Percentiles rank a stretch among this genome's conserved stretches.
phyloP scores from a whole-genome alignment of 768 basidiomycete species.

The Agrocybe chaxingu region DNA sequence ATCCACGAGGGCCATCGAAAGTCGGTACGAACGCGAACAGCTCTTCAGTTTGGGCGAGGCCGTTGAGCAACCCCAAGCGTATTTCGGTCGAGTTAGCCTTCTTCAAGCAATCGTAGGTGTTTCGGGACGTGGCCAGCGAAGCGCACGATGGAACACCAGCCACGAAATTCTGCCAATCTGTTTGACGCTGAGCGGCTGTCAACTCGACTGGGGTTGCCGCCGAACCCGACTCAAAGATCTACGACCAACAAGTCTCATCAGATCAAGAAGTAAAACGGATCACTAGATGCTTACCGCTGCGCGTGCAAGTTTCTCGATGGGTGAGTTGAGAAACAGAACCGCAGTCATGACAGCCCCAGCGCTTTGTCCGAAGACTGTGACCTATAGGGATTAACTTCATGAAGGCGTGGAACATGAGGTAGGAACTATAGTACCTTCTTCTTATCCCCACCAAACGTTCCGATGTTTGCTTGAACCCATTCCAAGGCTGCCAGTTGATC shows the following conservation, averaged over 20 bases:
- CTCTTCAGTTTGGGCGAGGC: conserved; percentile 12
- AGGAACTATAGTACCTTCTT: conserved; percentile 14
- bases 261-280: background rate
- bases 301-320: conserved; percentile 28
- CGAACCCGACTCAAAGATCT: conserved; percentile 42
- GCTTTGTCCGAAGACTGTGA: conserved; percentile 53
- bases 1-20: conserved; percentile 37
- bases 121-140: conserved; percentile 15
- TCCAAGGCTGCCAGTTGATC: conserved; percentile 43
- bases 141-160: conserved; percentile 31
- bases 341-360: conserved; percentile 49
- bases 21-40: conserved; percentile 31
- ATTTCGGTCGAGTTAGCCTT: conserved; percentile 22
- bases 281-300: conserved; percentile 22
- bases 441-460: conserved; percentile 55
- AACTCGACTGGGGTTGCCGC: conserved; percentile 32
- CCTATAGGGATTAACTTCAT: conserved; percentile 18
- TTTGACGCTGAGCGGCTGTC: conserved; percentile 24
- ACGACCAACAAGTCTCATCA: background rate
- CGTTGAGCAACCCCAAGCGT: conserved; percentile 14
- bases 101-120: conserved; percentile 33
- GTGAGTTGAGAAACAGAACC: conserved; percentile 34
- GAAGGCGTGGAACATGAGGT: too few species aligned
- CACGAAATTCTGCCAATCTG: conserved; percentile 37
- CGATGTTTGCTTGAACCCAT: conserved; percentile 62